Evolutionary conservation across 2,329 filamentous ascomycete genomes (phyloP).

Genomic region (Capronia coronata): DNA sequence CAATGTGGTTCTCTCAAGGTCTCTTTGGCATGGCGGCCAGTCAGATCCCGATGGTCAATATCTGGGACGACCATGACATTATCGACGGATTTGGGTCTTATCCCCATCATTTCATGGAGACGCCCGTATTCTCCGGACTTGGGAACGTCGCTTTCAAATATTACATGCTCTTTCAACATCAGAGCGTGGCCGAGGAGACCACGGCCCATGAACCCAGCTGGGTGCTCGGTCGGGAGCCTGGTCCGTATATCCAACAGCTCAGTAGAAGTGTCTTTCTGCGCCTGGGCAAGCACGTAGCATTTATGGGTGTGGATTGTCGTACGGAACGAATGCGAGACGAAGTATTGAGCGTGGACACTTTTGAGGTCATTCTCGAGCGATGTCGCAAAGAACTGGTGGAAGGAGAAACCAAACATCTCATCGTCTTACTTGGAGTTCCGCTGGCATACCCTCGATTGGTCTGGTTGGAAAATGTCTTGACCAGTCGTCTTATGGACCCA

Average conservation of each 20-base stretch:
- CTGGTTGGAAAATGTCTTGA: slow-evolving; percentile 63
- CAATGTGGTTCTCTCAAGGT: slow-evolving; percentile 93
- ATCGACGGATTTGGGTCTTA: slow-evolving; percentile 93
- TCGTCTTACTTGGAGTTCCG: slow-evolving; percentile 65
- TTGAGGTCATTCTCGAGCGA: slow-evolving; percentile 79
- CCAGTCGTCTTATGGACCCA: slow-evolving; percentile 77
- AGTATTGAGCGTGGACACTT: slow-evolving; percentile 71
- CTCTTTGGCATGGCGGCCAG: slow-evolving; percentile 86
- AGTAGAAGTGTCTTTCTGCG: slow-evolving; percentile 82
- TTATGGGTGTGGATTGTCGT: slow-evolving; percentile 83
- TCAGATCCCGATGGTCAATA: slow-evolving; percentile 97
- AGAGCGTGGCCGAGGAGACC: slow-evolving; percentile 74
- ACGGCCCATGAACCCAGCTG: slow-evolving; percentile 83
- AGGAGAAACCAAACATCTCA: slow-evolving; percentile 77
- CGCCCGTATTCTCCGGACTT: slow-evolving; percentile 80
- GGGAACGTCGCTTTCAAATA: slow-evolving; percentile 96
- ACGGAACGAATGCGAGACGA: slow-evolving; percentile 83
- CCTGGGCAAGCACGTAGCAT: slow-evolving; percentile 69
- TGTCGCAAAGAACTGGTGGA: slow-evolving; percentile 74
- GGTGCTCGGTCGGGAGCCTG: slow-evolving; percentile 70
- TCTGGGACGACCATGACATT: slow-evolving; percentile 92
- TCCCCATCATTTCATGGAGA: slow-evolving; percentile 82
- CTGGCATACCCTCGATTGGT: slow-evolving; percentile 72
- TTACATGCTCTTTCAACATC: slow-evolving; percentile 97
- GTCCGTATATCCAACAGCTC: slow-evolving; percentile 81